Conservation (phyloP, 164 flowering plant species). For the Tetracentron sinense region DNA sequence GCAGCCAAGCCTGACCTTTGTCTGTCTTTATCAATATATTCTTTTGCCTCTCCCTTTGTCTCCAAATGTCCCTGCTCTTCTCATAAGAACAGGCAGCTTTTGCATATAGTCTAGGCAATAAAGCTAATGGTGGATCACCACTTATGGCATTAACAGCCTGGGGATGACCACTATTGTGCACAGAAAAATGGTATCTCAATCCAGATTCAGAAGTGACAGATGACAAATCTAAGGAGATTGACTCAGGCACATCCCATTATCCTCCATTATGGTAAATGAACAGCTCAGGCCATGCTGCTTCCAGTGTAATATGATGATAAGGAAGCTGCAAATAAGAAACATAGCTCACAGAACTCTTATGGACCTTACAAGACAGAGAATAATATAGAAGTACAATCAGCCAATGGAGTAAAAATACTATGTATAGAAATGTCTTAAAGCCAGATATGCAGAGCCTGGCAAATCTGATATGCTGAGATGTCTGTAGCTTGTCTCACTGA, state of each 20-base stretch:
- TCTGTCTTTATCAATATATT: slow-evolving; percentile 39
- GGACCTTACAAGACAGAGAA: neutral
- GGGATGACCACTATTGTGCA: slow-evolving; percentile 67
- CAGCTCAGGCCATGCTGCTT: slow-evolving; percentile 91
- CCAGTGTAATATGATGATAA: slow-evolving; percentile 67
- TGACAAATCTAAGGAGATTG: slow-evolving; percentile 62
- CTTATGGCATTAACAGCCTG: slow-evolving; percentile 30
- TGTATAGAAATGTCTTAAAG: neutral
- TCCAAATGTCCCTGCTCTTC: slow-evolving; percentile 75
- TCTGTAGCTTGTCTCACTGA: too few relatives aligned
- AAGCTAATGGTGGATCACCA: slow-evolving; percentile 48
- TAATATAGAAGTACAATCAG: neutral
- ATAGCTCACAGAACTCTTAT: neutral
- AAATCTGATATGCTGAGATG: too few relatives aligned
- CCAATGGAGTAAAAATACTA: neutral
- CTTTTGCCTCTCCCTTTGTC: slow-evolving; percentile 43
- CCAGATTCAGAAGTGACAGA: slow-evolving; percentile 65
- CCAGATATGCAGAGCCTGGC: neutral
- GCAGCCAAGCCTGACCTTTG: slow-evolving; percentile 25
- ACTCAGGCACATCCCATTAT: slow-evolving; percentile 85
- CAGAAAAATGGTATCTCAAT: slow-evolving; percentile 61
- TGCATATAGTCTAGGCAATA: slow-evolving; percentile 73
- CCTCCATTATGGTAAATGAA: slow-evolving; percentile 66
- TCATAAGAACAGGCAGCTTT: slow-evolving; percentile 84
- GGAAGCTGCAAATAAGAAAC: slow-evolving; percentile 53